phyloP scores from a whole-genome alignment of 495 filamentous ascomycete genomes.

The Penicillium riverlandense region DNA sequence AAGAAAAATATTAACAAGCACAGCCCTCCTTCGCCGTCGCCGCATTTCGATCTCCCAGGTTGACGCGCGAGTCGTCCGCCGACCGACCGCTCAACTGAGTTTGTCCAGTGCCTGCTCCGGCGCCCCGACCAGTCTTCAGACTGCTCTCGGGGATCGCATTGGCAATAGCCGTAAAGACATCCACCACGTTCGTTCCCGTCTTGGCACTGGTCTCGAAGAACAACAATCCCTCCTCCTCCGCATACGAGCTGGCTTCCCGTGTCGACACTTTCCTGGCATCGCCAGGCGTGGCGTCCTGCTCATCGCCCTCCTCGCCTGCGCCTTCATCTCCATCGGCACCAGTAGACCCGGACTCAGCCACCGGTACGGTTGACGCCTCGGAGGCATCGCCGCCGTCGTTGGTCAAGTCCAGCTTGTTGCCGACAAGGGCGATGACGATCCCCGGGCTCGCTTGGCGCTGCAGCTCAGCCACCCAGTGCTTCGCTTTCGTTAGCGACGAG shows the following conservation, averaged over 20 bases:
- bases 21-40: constrained; percentile 81
- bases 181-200: constrained; percentile 85
- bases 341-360: constrained; percentile 18
- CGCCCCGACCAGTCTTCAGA: constrained; percentile 74
- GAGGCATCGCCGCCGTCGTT: constrained; percentile 40
- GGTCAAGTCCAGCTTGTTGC: constrained; percentile 93
- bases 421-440: constrained; percentile 95
- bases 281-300: constrained; percentile 52
- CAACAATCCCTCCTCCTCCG: constrained; percentile 84
- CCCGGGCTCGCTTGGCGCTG: constrained; percentile 96
- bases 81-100: constrained; percentile 31
- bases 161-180: constrained; percentile 97
- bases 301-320: constrained; percentile 45
- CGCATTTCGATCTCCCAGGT: constrained; percentile 33
- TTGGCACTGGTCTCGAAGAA: constrained; percentile 99
- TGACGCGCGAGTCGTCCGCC: constrained; percentile 37
- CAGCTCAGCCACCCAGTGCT: constrained; percentile 97
- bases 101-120: constrained; percentile 51
- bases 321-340: constrained; percentile 29
- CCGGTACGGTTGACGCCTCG: constrained; percentile 21
- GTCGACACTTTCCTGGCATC: constrained; percentile 83
- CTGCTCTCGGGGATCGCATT: constrained; percentile 95
- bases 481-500: constrained; percentile 89
- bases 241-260: constrained; percentile 84
- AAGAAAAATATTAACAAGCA: constrained; percentile 58